Conservation (phyloP, 1,284 basidiomycete genomes). For the Pisolithus thermaeus region DNA sequence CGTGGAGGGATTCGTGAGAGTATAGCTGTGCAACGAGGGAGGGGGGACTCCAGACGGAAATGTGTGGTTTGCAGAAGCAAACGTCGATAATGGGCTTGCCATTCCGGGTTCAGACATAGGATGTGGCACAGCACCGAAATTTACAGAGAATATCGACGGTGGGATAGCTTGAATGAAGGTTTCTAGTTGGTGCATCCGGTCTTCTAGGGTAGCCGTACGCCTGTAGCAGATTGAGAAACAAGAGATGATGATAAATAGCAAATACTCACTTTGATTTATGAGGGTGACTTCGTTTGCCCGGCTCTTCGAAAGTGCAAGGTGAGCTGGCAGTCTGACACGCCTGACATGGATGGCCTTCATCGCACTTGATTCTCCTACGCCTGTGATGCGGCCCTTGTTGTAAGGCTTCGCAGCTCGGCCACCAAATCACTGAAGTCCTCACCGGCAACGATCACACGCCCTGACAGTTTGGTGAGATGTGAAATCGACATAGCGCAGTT, state of each 20-base stretch:
- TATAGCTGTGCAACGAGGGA: slow-evolving; percentile 67
- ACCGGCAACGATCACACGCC: slow-evolving; percentile 83
- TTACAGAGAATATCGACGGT: slow-evolving; percentile 66
- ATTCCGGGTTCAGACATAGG: slow-evolving; percentile 28
- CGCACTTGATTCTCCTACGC: slow-evolving; percentile 74
- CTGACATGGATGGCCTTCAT: slow-evolving; percentile 80
- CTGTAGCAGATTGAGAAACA: slow-evolving; percentile 28
- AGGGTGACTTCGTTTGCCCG: slow-evolving; percentile 74
- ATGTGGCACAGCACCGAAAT: slow-evolving; percentile 32
- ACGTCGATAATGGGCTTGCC: slow-evolving; percentile 47
- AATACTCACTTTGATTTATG: slow-evolving; percentile 73
- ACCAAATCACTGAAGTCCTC: slow-evolving; percentile 27
- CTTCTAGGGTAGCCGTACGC: slow-evolving; percentile 72
- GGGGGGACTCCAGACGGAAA: slow-evolving; percentile 70
- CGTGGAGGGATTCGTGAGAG: slow-evolving; percentile 70
- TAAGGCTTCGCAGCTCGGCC: not conserved
- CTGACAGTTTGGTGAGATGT: slow-evolving; percentile 31
- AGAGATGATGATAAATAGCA: slow-evolving; percentile 6
- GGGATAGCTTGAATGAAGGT: slow-evolving; percentile 77
- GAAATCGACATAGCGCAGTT: slow-evolving; percentile 1
- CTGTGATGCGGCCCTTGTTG: slow-evolving; percentile 32
- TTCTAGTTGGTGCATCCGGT: slow-evolving; percentile 80
- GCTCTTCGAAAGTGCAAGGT: slow-evolving; percentile 77
- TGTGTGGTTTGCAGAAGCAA: slow-evolving; percentile 38
- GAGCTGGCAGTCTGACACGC: slow-evolving; percentile 74